A percentile compares a stretch with the other conserved stretches of the same genome.
phyloP scores from a whole-genome alignment of 2,329 filamentous ascomycete genomes.

The Immersiporthe knoxdaviesiana region DNA sequence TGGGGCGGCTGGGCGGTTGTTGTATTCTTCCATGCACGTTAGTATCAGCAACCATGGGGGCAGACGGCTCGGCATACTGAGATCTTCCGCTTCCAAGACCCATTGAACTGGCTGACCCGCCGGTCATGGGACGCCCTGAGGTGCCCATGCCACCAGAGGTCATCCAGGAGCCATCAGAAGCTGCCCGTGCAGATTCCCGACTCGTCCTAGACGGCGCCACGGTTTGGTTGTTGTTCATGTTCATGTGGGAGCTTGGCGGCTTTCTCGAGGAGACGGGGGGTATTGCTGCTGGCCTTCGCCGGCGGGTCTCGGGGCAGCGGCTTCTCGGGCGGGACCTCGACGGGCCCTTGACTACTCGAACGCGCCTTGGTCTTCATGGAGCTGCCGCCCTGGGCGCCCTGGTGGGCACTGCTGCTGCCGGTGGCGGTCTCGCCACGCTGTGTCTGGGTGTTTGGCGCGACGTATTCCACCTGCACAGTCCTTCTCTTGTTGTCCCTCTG shows the following conservation, averaged over 20 bases:
- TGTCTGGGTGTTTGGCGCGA: slow-evolving; percentile 86
- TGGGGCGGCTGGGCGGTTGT: slow-evolving; percentile 69
- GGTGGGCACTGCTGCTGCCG: slow-evolving; percentile 35
- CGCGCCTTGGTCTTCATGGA: slow-evolving; percentile 56
- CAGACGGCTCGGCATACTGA: slow-evolving; percentile 86
- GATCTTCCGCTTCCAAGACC: slow-evolving; percentile 61
- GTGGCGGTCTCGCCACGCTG: slow-evolving; percentile 63
- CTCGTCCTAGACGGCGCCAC: slow-evolving; percentile 51
- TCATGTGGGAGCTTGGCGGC: slow-evolving; percentile 54
- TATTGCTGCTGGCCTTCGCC: slow-evolving; percentile 41
- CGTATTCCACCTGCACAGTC: slow-evolving; percentile 97
- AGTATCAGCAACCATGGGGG: slow-evolving; percentile 83
- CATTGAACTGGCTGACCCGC: slow-evolving; percentile 72
- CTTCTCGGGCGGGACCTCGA: slow-evolving; percentile 55
- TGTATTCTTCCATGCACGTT: slow-evolving; percentile 90
- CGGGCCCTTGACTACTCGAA: slow-evolving; percentile 57
- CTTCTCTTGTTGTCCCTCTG: slow-evolving; percentile 88
- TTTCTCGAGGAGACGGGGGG: slow-evolving; percentile 42
- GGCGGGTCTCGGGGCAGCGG: slow-evolving; percentile 63
- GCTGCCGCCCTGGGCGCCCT: slow-evolving; percentile 31
- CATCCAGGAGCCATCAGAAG: slow-evolving; percentile 59
- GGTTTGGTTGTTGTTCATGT: slow-evolving; percentile 47
- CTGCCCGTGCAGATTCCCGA: slow-evolving; percentile 55
- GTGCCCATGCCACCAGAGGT: slow-evolving; percentile 52
- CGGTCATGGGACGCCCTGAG: slow-evolving; percentile 72